Conservation (phyloP, 768 basidiomycete genomes). For the Psilocybe cubensis region DNA sequence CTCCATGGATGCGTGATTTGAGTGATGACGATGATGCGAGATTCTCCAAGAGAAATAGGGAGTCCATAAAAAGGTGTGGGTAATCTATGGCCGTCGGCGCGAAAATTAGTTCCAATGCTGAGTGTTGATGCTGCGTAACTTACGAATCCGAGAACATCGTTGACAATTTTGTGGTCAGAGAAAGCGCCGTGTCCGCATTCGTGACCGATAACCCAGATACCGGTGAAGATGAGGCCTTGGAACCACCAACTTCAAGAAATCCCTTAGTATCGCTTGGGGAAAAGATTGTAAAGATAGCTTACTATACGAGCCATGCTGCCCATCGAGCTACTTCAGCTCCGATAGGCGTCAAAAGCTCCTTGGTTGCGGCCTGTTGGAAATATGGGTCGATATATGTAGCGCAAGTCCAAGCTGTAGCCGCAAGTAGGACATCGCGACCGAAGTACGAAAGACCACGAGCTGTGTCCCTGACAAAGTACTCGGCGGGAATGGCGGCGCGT, state of each 20-base stretch:
- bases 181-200: slow-evolving; percentile 66
- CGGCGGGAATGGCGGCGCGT: slow-evolving; percentile 49
- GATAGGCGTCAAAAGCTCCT: slow-evolving; percentile 31
- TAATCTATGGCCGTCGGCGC: slow-evolving; percentile 31
- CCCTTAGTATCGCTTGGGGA: background rate
- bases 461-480: slow-evolving; percentile 48
- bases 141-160: slow-evolving; percentile 55
- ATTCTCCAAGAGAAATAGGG: slow-evolving; percentile 61
- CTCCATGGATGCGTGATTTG: slow-evolving; percentile 55
- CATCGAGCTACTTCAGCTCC: slow-evolving; percentile 43
- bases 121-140: slow-evolving; percentile 21
- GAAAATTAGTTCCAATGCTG: background rate
- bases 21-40: slow-evolving; percentile 56
- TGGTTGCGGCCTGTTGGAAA: slow-evolving; percentile 29
- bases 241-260: slow-evolving; percentile 55
- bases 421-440: slow-evolving; percentile 48
- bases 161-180: slow-evolving; percentile 49
- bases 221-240: slow-evolving; percentile 61
- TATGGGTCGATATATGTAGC: slow-evolving; percentile 49
- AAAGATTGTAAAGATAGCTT: slow-evolving; percentile 19
- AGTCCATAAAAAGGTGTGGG: slow-evolving; percentile 52
- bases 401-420: slow-evolving; percentile 42
- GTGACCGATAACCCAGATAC: slow-evolving; percentile 64
- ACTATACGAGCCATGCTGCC: slow-evolving; percentile 52
- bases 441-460: slow-evolving; percentile 43